phyloP scores from a whole-genome alignment of 768 basidiomycete genomes.

The Agrocybe chaxingu region DNA sequence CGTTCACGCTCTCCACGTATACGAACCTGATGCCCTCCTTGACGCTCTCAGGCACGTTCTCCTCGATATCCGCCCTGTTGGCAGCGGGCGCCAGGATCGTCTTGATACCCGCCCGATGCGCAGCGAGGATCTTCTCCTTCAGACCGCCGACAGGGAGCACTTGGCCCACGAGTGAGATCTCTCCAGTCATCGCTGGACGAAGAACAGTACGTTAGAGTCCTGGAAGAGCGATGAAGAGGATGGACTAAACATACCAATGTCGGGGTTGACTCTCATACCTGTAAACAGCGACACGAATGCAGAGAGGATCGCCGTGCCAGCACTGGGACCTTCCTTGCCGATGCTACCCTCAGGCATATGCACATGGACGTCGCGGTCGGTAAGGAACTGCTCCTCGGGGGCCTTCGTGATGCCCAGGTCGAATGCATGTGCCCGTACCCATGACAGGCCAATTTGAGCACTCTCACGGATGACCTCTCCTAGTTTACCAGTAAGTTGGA shows the following conservation, averaged over 20 bases:
- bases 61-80: slow-evolving; percentile 92
- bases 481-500: slow-evolving; percentile 94
- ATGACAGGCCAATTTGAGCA: slow-evolving; percentile 91
- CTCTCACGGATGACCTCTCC: slow-evolving; percentile 98
- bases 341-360: slow-evolving; percentile 97
- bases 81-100: slow-evolving; percentile 85
- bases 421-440: slow-evolving; percentile 89
- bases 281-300: slow-evolving; percentile 93
- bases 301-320: slow-evolving; percentile 89
- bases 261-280: slow-evolving; percentile 75
- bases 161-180: slow-evolving; percentile 94
- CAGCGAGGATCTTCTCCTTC: slow-evolving; percentile 95
- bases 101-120: slow-evolving; percentile 95
- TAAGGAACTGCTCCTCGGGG: slow-evolving; percentile 72
- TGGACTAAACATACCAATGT: slow-evolving; percentile 65
- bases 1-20: slow-evolving; percentile 90
- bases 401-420: slow-evolving; percentile 81
- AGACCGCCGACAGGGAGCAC: slow-evolving; percentile 95
- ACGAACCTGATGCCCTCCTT: slow-evolving; percentile 94
- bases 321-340: slow-evolving; percentile 95
- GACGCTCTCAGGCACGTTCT: slow-evolving; percentile 94
- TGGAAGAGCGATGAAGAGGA: background rate
- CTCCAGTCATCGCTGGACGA: slow-evolving; percentile 89
- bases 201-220: background rate
- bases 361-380: slow-evolving; percentile 87